These are phyloP conservation scores for Helenozyma baotianmanensis DNA, from an alignment of 805 yeast species.

Conservation along the genomic window DNA sequence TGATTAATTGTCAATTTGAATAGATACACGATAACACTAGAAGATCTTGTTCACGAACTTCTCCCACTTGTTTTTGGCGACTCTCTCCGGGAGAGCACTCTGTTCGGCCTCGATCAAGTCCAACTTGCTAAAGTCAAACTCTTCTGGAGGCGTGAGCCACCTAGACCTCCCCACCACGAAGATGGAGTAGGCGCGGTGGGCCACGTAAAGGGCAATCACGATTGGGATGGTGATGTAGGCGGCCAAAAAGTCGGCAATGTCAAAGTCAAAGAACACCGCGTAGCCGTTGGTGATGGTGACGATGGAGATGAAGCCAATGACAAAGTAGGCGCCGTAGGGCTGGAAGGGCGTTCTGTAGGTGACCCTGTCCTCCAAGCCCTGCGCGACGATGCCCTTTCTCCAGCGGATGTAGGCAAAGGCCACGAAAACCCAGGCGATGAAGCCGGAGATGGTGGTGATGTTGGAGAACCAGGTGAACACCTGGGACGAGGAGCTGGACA, in stretches of 20 bases:
- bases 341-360: constrained; percentile 55
- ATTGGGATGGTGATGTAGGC: constrained; percentile 67
- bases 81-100: constrained; percentile 30
- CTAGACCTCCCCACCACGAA: constrained; percentile 20
- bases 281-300: constrained; percentile 69
- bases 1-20: background rate
- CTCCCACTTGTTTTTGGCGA: constrained; percentile 38
- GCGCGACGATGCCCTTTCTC: constrained; percentile 57
- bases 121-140: constrained; percentile 58
- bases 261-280: constrained; percentile 59
- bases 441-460: constrained; percentile 63
- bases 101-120: constrained; percentile 56
- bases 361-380: constrained; percentile 50
- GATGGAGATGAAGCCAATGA: constrained; percentile 45
- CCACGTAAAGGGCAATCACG: constrained; percentile 48
- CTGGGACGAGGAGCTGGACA: constrained; percentile 45
- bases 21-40: background rate
- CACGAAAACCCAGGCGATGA: constrained; percentile 57
- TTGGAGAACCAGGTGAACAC: constrained; percentile 66
- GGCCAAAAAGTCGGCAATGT: constrained; percentile 57
- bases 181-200: constrained; percentile 48
- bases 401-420: constrained; percentile 53
- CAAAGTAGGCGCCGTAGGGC: constrained; percentile 55
- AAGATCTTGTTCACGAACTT: constrained; percentile 32
- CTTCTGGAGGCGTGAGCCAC: constrained; percentile 48